Evolutionary conservation across 495 filamentous ascomycete genomes (phyloP), one percentile per base, ranked within the genome.

Genomic region (Hypoxylon lienhwacheense): DNA sequence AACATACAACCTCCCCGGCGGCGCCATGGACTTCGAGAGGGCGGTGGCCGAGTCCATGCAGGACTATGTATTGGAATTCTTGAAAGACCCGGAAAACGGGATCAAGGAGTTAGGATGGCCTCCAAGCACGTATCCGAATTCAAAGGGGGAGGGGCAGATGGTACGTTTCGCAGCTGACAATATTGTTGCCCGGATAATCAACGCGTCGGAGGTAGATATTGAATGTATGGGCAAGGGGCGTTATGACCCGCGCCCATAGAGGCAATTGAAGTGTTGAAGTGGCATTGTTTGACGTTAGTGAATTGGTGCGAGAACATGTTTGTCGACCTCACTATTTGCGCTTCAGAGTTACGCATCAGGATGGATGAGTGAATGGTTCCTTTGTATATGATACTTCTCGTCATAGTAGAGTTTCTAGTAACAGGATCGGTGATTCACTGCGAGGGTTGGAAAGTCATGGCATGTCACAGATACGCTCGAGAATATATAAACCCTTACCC

Each of bases 41-140:
- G 41, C 66, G 28, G 72, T 70, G 24, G 70, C 70, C 29, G 64
- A 69, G 42, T 37, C 47, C 5, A 72, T 79, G 70, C 74, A 75
- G 59, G 73, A 75, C 45, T 68, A 72, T 46, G 51, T 72, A 22
- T 42, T 72, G n/a, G 70, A 67, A 15, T 75, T 77, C 47, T 62
- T 74, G 43, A 55, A 61, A n/a, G 75, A 77, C 49, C 70, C 73
- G 3, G 53, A 68, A 19, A 47, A 66, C 26, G 72, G 72, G 2
- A 37, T 68, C 39, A 52, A 42, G 43, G 55, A 59, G 15, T 32
- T 65, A 7, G 59, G 61, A 8, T 73, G 54, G 66, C 5, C 28
- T 2, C 53, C 31, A 6, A 48, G 40, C 21, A 21, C 34, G 12
- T n/a, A n/a, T n/a, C 19, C 17, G 3, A 19, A 15, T n/a, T 34